Evolutionary conservation across 2,329 filamentous ascomycete genomes (phyloP).

Genomic region (Penicillium carneum): DNA sequence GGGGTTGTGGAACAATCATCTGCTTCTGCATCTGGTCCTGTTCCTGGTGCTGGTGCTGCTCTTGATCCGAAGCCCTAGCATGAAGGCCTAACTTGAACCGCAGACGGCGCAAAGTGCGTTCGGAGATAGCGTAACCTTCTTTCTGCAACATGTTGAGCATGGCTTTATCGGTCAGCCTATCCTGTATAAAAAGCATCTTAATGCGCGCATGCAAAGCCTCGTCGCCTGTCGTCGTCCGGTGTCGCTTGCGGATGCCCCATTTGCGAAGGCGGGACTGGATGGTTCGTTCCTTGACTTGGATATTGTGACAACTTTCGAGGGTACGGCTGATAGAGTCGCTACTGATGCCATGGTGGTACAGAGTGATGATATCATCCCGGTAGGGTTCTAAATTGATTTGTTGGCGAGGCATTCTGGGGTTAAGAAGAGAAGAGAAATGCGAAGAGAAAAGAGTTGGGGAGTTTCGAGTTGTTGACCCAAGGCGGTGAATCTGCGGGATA

Average conservation of each 20-base stretch:
- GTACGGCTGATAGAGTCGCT: constrained; percentile 36
- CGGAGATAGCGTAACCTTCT: constrained; percentile 38
- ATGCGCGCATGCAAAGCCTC: constrained; percentile 35
- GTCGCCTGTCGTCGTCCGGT: constrained; percentile 36
- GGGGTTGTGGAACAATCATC: background rate
- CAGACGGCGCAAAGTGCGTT: constrained; percentile 35
- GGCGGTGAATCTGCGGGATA: constrained; percentile 30
- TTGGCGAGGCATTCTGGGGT: constrained; percentile 33
- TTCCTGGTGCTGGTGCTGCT: constrained; percentile 16
- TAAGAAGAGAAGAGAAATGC: background rate
- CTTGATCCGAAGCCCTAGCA: constrained; percentile 28
- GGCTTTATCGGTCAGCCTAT: constrained; percentile 36
- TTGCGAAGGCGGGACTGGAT: constrained; percentile 38
- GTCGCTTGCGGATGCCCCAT: constrained; percentile 39
- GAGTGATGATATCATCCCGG: constrained; percentile 34
- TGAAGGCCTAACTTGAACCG: constrained; percentile 38
- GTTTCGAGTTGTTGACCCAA: constrained; percentile 11
- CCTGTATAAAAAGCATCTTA: constrained; percentile 32
- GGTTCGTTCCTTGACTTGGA: constrained; percentile 37
- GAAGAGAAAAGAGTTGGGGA: background rate
- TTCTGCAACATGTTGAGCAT: constrained; percentile 35
- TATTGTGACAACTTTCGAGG: constrained; percentile 34
- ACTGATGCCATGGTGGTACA: constrained; percentile 35
- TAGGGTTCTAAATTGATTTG: constrained; percentile 38
- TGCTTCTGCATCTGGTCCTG: constrained; percentile 9